Base-by-base conservation (phyloP, 352 stramenopile genomes). In the Phytophthora litchii region DNA sequence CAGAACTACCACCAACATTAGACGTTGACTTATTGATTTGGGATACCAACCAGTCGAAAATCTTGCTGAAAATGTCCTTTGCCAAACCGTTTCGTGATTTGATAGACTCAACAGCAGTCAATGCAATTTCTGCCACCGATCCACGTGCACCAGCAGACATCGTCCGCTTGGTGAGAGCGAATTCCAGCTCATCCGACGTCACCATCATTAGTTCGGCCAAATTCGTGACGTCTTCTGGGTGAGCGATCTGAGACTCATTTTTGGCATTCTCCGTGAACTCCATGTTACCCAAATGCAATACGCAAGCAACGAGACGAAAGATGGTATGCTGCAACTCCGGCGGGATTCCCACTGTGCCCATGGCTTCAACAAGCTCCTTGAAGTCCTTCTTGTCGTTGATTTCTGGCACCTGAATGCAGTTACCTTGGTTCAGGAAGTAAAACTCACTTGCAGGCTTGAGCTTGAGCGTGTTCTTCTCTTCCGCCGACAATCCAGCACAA, bases 281-380 rank as follows among this genome's bases (percentile, higher is more conserved):
- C 46, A 99, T 83, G 72, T 99, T 98, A 45, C 97, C 97, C 3
- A 99, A 80, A 67, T 99, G 96, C 60, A 99, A 69, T 32, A 99
- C 87, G 31, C 93, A 97, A 13, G 97, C 97, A 40, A 99, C 88
- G 10, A 99, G 89, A 16, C 80, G 86, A 42, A 99, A 97, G 23
- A 99, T 97, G 2, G 84, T 92, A 21, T 98, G 90, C 60, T 98
- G 91, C 7, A 97, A 77, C 17, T 98, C 89, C 1, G 76, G 60
- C 2, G 70, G 61, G 32, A 98, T 98, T 19, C 94, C 85, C 31
- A 98, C 89, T 12, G 85, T 96, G 8, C 80, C 78, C 91, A 98
- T 98, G 8, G 91, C 90, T 59, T 97, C 95, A 4, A 96, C 78
- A 12, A 98, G 74, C 56, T 97, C 88, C 60, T 97, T 95, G 60